phyloP scores from a whole-genome alignment of 257 asterid species.

The Buddleja alternifolia region DNA sequence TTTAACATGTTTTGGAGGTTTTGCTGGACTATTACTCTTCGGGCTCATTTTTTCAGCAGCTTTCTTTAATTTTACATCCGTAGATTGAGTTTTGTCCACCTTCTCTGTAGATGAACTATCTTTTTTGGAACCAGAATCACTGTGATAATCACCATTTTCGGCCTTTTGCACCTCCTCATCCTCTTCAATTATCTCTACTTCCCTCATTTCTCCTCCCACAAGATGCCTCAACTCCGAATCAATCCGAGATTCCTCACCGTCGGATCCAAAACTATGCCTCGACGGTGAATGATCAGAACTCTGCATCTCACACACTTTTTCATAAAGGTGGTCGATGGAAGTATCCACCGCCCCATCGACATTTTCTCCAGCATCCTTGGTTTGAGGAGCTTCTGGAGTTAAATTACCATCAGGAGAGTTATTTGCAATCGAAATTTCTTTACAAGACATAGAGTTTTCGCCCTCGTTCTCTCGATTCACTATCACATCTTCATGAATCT shows the following conservation, averaged over 20 bases:
- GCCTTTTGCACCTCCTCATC: conserved; percentile 67
- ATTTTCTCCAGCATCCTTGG: conserved; percentile 36
- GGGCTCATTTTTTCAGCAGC: conserved; percentile 59
- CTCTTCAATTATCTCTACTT: conserved; percentile 80
- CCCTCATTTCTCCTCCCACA: conserved; percentile 84
- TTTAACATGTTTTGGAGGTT: conserved; percentile 43
- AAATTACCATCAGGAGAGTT: conserved; percentile 30
- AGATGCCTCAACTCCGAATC: conserved; percentile 91
- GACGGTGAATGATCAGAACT: conserved; percentile 96
- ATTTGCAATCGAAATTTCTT: conserved; percentile 39
- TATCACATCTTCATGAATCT: conserved; percentile 49
- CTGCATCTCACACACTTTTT: conserved; percentile 92
- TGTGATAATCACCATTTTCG: conserved; percentile 41
- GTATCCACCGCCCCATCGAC: conserved; percentile 57
- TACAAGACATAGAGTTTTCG: conserved; percentile 41
- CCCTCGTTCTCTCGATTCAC: conserved; percentile 47
- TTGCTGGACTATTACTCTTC: conserved; percentile 48
- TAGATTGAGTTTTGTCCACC: conserved; percentile 46
- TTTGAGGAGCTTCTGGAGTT: conserved; percentile 44
- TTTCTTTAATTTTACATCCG: conserved; percentile 44
- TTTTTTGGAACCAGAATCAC: conserved; percentile 48
- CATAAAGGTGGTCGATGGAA: conserved; percentile 88
- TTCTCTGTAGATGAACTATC: conserved; percentile 40
- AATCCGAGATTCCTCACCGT: conserved; percentile 87
- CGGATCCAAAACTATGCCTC: conserved; percentile 89